Conservation (phyloP, 306 rosid genomes). For the Prunus persica region Prunus_persica_NCBIv2 NC_034015.1:15060501-15061000, state of each 20-base stretch:
- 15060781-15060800: slow-evolving; percentile 3
- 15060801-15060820: slow-evolving; percentile 7
- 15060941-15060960: slow-evolving; percentile 98
- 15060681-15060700: background rate
- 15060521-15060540: slow-evolving; percentile 93
- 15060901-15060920: slow-evolving; percentile 92
- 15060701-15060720: background rate
- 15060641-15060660: background rate
- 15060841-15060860: slow-evolving; percentile 67
- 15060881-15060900: slow-evolving; percentile 97
- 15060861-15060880: slow-evolving; percentile 70
- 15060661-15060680: background rate
- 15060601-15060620: background rate
- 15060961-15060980: slow-evolving; percentile 53
- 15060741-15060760: too few relatives aligned
- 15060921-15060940: slow-evolving; percentile 87
- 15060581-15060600: background rate
- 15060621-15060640: background rate
- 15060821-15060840: slow-evolving; percentile 12
- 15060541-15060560: slow-evolving; percentile 28
- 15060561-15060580: background rate
- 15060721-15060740: background rate
- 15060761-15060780: background rate
- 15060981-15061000: slow-evolving; percentile 4
- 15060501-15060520: slow-evolving; percentile 75